Percentiles rank a stretch among this genome's conserved stretches.
Conservation (phyloP, 305 asterid genomes). For the Monarda citriodora region DNA sequence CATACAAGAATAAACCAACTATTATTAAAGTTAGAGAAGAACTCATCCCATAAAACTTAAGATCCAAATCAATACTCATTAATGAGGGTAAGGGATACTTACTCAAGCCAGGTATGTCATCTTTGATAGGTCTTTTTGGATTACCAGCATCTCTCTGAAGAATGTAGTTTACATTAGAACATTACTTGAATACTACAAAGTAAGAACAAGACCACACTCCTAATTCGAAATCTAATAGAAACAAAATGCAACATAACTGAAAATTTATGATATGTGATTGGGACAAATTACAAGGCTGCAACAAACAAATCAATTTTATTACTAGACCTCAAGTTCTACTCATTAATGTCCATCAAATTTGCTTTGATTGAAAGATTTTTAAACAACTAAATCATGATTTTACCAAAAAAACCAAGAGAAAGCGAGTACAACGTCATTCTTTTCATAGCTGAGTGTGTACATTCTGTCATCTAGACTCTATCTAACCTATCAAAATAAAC, state of each 20-base stretch:
- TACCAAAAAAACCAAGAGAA: conserved; percentile 3
- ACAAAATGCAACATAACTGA: conserved; percentile 4
- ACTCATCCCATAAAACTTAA: too few relatives aligned
- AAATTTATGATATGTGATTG: not conserved
- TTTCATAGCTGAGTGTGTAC: not conserved
- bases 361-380: not conserved
- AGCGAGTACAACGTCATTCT: not conserved
- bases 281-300: conserved; percentile 9
- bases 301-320: conserved; percentile 6
- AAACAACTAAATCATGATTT: conserved; percentile 1
- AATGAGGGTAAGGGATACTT: conserved; percentile 39
- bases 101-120: conserved; percentile 97
- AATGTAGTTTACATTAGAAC: conserved; percentile 21
- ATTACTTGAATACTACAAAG: not conserved
- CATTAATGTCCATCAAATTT: not conserved
- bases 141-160: conserved; percentile 95
- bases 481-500: too few relatives aligned
- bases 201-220: conserved; percentile 4
- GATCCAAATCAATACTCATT: conserved; percentile 6
- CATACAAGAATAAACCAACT: too few relatives aligned
- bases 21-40: too few relatives aligned
- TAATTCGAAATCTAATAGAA: conserved; percentile 9
- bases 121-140: conserved; percentile 82
- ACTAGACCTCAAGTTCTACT: not conserved
- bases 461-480: too few relatives aligned